Evolutionary conservation across 1,284 basidiomycete genomes (phyloP).

Genomic region (Boletus smithii): DNA sequence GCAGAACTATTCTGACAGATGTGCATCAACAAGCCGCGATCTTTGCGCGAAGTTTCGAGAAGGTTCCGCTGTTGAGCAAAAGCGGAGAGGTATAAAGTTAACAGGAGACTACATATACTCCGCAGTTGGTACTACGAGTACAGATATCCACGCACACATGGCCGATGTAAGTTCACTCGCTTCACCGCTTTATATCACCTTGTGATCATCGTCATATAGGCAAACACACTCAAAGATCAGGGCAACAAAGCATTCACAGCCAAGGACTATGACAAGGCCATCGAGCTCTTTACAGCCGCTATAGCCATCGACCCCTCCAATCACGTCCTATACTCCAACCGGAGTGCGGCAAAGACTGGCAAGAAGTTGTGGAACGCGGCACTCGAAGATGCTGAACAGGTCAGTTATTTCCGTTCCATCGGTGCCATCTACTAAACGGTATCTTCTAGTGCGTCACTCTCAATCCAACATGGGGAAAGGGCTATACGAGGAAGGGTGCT

Average conservation of each 20-base stretch:
- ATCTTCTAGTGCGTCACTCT: conserved; percentile 70
- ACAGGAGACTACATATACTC: neutral
- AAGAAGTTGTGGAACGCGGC: conserved; percentile 78
- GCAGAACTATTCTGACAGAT: too few relatives aligned
- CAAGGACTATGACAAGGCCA: conserved; percentile 89
- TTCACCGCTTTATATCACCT: neutral
- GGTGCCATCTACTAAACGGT: conserved; percentile 6
- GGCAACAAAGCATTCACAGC: conserved; percentile 96
- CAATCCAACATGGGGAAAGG: conserved; percentile 87
- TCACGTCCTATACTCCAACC: conserved; percentile 91
- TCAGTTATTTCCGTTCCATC: conserved; percentile 29
- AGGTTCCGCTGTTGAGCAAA: conserved; percentile 20
- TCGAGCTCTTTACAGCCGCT: conserved; percentile 84
- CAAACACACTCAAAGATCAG: conserved; percentile 77
- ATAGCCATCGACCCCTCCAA: conserved; percentile 81
- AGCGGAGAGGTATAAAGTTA: conserved; percentile 14
- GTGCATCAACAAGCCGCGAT: too few relatives aligned
- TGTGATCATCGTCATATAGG: conserved; percentile 31
- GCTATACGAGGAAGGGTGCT: conserved; percentile 90
- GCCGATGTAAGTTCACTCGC: conserved; percentile 26
- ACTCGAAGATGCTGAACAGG: conserved; percentile 88
- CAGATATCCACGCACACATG: conserved; percentile 18
- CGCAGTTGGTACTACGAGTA: neutral
- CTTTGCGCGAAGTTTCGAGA: conserved; percentile 33
- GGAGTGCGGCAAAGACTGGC: conserved; percentile 86